Conservation (phyloP, 2,329 filamentous ascomycete species). For the Pestalotiopsis sp. region DNA sequence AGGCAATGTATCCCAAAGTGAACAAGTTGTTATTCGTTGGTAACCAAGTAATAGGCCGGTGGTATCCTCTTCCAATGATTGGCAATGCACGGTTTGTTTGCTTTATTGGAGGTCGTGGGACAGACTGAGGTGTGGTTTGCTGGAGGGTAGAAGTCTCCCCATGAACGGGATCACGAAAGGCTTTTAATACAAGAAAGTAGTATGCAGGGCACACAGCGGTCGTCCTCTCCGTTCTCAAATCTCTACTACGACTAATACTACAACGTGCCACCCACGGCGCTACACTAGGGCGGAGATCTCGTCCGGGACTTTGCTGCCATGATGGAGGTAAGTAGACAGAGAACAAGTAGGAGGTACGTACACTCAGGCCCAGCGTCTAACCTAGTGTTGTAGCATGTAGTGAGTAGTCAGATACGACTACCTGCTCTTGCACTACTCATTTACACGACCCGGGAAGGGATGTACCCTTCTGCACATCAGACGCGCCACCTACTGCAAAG, state of each 20-base stretch:
- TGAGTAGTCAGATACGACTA: neutral
- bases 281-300: constrained; percentile 10
- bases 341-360: neutral
- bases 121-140: constrained; percentile 4
- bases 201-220: constrained; percentile 3
- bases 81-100: constrained; percentile 4
- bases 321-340: neutral
- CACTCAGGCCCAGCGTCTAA: neutral
- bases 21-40: neutral
- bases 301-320: neutral
- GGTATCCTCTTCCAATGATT: neutral
- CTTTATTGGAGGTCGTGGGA: neutral
- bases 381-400: neutral
- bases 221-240: constrained; percentile 1
- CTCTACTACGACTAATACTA: constrained; percentile 8
- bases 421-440: neutral
- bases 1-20: neutral
- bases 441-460: neutral
- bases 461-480: neutral
- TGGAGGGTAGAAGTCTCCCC: neutral
- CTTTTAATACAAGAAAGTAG: constrained; percentile 9
- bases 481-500: constrained; percentile 5
- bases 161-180: constrained; percentile 14
- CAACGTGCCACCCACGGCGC: constrained; percentile 11
- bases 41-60: neutral